phyloP scores from a whole-genome alignment of 257 asterid species.

The Rhazya stricta region DNA sequence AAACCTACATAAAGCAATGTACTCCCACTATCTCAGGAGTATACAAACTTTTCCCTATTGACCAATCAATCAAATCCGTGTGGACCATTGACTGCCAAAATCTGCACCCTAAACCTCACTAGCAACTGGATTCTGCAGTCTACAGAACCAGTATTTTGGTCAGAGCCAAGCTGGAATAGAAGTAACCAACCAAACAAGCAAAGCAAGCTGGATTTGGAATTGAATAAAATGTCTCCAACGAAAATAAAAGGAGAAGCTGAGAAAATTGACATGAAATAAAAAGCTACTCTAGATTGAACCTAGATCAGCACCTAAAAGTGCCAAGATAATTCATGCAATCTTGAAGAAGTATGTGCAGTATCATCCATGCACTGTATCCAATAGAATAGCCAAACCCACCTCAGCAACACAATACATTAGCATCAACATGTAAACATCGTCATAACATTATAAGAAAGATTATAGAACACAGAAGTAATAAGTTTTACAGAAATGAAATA shows the following conservation, averaged over 20 bases:
- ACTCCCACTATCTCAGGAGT: neutral
- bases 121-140: neutral
- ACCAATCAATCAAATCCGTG: neutral
- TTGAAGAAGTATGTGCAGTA: neutral
- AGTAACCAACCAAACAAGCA: neutral
- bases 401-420: neutral
- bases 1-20: neutral
- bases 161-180: neutral
- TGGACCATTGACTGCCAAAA: too few relatives aligned
- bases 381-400: neutral
- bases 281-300: neutral
- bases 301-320: neutral
- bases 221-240: neutral
- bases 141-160: neutral
- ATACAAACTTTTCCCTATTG: too few relatives aligned
- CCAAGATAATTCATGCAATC: neutral
- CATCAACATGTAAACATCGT: neutral
- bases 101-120: neutral
- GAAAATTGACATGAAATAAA: neutral
- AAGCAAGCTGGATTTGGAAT: neutral
- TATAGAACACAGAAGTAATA: neutral
- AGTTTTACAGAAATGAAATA: neutral
- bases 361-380: neutral
- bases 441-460: neutral
- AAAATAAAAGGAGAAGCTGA: neutral